Evolutionary conservation across 306 rosid genomes (phyloP).

Genomic region (Oxytropis ochrocephala): DNA sequence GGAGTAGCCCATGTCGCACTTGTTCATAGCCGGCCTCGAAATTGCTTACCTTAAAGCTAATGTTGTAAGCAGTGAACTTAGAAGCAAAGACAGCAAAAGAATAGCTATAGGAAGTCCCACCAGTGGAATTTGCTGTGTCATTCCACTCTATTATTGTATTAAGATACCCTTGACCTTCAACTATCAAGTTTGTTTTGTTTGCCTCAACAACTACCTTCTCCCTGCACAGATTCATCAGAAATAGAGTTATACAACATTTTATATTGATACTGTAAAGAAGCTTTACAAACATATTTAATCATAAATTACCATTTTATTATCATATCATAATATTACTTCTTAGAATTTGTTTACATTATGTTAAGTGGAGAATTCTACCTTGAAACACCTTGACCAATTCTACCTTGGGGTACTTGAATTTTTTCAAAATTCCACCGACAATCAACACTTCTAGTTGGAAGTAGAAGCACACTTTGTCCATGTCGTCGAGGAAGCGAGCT

Average conservation of each 20-base stretch:
- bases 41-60: constrained; percentile 60
- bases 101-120: constrained; percentile 60
- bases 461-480: too few species aligned
- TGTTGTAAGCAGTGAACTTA: constrained; percentile 65
- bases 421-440: too few species aligned
- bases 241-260: neutral
- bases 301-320: neutral
- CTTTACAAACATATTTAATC: neutral
- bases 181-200: constrained; percentile 63
- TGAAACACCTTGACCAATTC: too few species aligned
- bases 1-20: too few species aligned
- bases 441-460: too few species aligned
- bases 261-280: neutral
- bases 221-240: constrained; percentile 26
- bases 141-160: constrained; percentile 71
- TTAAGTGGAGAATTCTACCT: too few species aligned
- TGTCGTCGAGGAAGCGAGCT: too few species aligned
- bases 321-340: neutral
- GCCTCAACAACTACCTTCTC: constrained; percentile 60
- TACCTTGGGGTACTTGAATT: too few species aligned
- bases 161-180: constrained; percentile 68
- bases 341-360: neutral
- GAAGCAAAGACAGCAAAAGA: constrained; percentile 52
- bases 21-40: too few species aligned
- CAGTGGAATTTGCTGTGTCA: constrained; percentile 74